phyloP scores from a whole-genome alignment of 148 eudicot species.

The Chenopodium suecicum region DNA sequence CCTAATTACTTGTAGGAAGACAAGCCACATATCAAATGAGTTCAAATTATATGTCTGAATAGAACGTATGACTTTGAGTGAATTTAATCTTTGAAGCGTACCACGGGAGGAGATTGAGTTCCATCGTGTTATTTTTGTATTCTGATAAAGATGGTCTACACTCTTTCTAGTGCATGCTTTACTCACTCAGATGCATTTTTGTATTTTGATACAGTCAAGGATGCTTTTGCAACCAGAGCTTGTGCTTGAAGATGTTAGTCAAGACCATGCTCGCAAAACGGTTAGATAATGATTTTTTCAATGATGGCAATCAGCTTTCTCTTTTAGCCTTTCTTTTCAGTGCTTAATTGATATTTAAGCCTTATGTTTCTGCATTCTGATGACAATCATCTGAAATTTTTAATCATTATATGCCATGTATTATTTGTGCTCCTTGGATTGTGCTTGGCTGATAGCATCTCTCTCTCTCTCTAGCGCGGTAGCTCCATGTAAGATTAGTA shows the following conservation, averaged over 20 bases:
- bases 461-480: neutral
- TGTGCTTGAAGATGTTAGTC: constrained; percentile 98
- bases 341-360: neutral
- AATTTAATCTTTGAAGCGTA: too few relatives aligned
- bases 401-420: neutral
- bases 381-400: neutral
- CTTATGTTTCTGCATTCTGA: neutral
- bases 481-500: neutral
- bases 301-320: neutral
- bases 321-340: neutral
- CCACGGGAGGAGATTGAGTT: too few relatives aligned
- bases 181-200: constrained; percentile 22
- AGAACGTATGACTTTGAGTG: neutral
- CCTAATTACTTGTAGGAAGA: neutral
- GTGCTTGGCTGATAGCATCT: neutral
- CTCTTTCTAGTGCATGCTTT: constrained; percentile 6
- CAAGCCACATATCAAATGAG: neutral
- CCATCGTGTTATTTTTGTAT: neutral
- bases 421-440: neutral
- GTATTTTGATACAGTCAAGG: constrained; percentile 67
- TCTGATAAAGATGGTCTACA: neutral
- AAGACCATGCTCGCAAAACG: constrained; percentile 98
- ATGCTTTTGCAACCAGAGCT: constrained; percentile 96
- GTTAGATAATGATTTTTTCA: constrained; percentile 41
- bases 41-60: too few relatives aligned